Evolutionary conservation across 2,329 filamentous ascomycete species (phyloP).

Genomic region (Rutstroemia sp.): DNA sequence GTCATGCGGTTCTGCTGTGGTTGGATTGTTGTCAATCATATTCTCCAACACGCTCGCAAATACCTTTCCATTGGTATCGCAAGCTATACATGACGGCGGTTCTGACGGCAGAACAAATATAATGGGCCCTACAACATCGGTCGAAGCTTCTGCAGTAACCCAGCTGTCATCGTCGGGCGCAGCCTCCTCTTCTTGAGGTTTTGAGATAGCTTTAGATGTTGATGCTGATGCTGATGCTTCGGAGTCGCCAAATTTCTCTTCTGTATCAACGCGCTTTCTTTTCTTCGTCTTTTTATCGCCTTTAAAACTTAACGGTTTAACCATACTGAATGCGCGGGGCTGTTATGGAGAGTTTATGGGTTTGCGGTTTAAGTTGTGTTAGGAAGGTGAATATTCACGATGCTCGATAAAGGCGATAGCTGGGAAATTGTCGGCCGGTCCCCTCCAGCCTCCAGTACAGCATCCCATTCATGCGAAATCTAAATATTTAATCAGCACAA

Average conservation of each 20-base stretch:
- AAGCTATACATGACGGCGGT: conserved; percentile 67
- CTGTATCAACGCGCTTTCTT: conserved; percentile 62
- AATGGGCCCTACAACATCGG: conserved; percentile 74
- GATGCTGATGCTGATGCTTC: conserved; percentile 18
- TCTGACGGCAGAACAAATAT: conserved; percentile 75
- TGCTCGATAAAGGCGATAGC: too few species aligned
- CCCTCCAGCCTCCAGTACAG: neutral
- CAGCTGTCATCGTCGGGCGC: conserved; percentile 68
- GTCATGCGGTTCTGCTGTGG: conserved; percentile 90
- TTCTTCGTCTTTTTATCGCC: conserved; percentile 95
- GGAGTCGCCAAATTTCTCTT: conserved; percentile 31
- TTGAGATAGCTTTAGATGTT: conserved; percentile 19
- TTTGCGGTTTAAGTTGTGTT: too few species aligned
- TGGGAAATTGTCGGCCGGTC: neutral
- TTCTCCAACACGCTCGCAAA: conserved; percentile 81
- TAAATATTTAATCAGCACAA: too few species aligned
- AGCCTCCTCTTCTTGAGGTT: conserved; percentile 16
- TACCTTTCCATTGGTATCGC: conserved; percentile 79
- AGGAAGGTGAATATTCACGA: too few species aligned
- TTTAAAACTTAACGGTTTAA: conserved; percentile 90
- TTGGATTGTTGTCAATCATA: conserved; percentile 71
- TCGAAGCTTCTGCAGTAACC: conserved; percentile 72
- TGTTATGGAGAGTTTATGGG: neutral
- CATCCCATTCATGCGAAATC: too few species aligned
- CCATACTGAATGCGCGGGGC: conserved; percentile 45